Base-by-base conservation (phyloP, 2,329 filamentous ascomycete genomes). In the Aspergillus uvarum region DNA sequence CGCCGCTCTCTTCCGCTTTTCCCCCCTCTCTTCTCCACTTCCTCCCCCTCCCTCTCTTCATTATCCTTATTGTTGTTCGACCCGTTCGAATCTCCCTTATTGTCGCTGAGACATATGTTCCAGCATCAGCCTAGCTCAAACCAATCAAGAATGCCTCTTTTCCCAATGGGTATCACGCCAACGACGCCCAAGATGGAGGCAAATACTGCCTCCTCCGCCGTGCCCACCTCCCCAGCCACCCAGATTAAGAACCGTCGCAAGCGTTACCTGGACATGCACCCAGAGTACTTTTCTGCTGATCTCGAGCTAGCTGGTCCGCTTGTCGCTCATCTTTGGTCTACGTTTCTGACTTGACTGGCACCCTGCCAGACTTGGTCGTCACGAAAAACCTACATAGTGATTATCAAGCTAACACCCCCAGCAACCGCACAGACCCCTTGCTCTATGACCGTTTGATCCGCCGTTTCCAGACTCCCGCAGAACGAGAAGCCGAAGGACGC, bases 391-490 rank as follows among this genome's bases (percentile, higher is more conserved):
- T 8, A 29, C 26, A 29, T 29, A 29, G 26, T 49, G 59, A 22
- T 29, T 59, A 31, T 21, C 51, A 62, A 65, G 70, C 73, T 76
- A 74, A 76, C 58, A 58, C 58, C 44, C 47, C 35, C 52, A 64
- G 60, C 58, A 64, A 60, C 58, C 63, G 54, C 63, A 56, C 71
- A 83, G 90, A 95, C 76, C 91, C 92, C 1, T 79, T 94, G 8
- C 83, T 96, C 32, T 96, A 96, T 79, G 90, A 96, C 74, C 84
- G 86, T 56, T 82, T 96, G 24, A 85, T 96, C 61, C 87, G 91
- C 55, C 86, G 86, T 54, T 93, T 92, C 73, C 90, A 93, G 65
- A 88, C 87, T 1, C 78, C 87, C 2, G 80, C 82, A 4, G 91
- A 96, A 76, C 86, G 91, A 56, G 87, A 92, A 71, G 83, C 83